Conservation (phyloP, 1,284 basidiomycete genomes). For the Psilocybe mexicana region DNA sequence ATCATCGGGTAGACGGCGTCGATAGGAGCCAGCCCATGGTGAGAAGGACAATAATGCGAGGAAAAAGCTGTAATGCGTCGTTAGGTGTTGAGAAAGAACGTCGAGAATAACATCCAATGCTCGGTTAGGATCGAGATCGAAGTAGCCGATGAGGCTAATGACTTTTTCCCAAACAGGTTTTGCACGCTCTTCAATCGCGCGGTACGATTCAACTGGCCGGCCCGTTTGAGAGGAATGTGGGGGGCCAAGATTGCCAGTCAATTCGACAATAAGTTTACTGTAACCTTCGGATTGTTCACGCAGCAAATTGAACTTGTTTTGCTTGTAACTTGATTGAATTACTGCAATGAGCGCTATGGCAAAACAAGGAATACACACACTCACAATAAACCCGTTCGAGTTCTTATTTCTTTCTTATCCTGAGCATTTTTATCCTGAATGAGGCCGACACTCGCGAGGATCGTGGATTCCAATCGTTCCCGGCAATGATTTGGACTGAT, state of each 20-base stretch:
- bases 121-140: constrained; percentile 93
- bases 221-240: constrained; percentile 64
- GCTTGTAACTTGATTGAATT: constrained; percentile 75
- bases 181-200: constrained; percentile 64
- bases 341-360: constrained; percentile 7
- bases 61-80: constrained; percentile 91
- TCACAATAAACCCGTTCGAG: constrained; percentile 77
- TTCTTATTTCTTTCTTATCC: constrained; percentile 76
- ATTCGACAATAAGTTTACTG: constrained; percentile 86
- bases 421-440: constrained; percentile 62
- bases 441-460: constrained; percentile 63
- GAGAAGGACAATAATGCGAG: constrained; percentile 82
- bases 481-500: constrained; percentile 61
- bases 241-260: constrained; percentile 79
- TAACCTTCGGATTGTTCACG: constrained; percentile 98
- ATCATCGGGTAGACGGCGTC: constrained; percentile 29
- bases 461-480: constrained; percentile 67
- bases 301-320: constrained; percentile 97
- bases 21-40: constrained; percentile 67
- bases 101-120: constrained; percentile 94
- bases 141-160: constrained; percentile 90
- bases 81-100: constrained; percentile 81
- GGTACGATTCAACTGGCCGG: constrained; percentile 57
- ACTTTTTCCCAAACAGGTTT: constrained; percentile 83
- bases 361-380: constrained; percentile 31